These are phyloP conservation scores for Lyophyllum shimeji DNA, from an alignment of 768 basidiomycete genomes.

Conservation along the genomic window DNA sequence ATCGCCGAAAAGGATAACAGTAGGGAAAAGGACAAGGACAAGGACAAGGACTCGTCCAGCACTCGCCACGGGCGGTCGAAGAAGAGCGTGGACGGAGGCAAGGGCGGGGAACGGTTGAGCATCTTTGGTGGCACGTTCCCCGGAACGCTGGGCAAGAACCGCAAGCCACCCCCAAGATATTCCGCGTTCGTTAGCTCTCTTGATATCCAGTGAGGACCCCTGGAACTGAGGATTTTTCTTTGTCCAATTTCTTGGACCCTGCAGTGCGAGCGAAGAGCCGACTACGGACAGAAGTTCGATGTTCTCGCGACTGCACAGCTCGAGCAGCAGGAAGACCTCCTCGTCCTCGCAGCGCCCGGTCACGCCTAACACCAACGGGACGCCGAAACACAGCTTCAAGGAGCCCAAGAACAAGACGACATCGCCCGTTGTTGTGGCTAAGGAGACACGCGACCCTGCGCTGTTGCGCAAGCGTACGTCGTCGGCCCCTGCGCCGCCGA, in stretches of 20 bases:
- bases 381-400: conserved; percentile 14
- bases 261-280: conserved; percentile 32
- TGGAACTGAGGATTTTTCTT: not conserved
- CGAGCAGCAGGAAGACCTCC: conserved; percentile 39
- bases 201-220: not conserved
- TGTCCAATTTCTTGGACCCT: conserved; percentile 12
- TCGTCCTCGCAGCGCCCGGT: conserved; percentile 40
- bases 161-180: conserved; percentile 83
- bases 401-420: conserved; percentile 9
- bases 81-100: conserved; percentile 47
- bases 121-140: conserved; percentile 75
- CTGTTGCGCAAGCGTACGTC: conserved; percentile 59
- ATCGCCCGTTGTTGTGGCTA: conserved; percentile 9
- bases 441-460: conserved; percentile 34
- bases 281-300: conserved; percentile 44
- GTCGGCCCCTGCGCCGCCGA: conserved; percentile 27
- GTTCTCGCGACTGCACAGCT: conserved; percentile 45
- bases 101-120: conserved; percentile 63
- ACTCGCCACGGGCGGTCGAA: conserved; percentile 44
- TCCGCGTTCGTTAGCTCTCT: conserved; percentile 47
- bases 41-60: conserved; percentile 30
- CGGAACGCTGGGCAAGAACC: conserved; percentile 58
- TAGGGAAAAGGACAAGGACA: conserved; percentile 32
- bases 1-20: conserved; percentile 19
- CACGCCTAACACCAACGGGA: conserved; percentile 25